These are phyloP conservation scores for Sonneratia caseolaris DNA, from an alignment of 345 rosid species.

Conservation along the genomic window DNA sequence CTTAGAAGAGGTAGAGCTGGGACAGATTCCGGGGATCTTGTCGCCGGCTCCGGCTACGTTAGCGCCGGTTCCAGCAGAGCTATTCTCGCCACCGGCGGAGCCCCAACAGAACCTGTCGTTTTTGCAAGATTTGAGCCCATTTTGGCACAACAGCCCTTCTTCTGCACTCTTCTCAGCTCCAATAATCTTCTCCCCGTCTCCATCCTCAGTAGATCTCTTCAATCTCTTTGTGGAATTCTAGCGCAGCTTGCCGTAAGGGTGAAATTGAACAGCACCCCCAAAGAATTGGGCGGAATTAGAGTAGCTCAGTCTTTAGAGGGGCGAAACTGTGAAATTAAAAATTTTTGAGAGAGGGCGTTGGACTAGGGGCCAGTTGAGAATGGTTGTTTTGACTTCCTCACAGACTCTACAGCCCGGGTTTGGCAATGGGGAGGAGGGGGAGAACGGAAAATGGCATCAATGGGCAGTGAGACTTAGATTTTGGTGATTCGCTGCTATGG, in stretches of 20 bases:
- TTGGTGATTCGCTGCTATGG: neutral
- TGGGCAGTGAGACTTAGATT: neutral
- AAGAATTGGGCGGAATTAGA: neutral
- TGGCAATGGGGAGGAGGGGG: neutral
- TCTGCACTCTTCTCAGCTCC: conserved; percentile 29
- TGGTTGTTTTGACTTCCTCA: neutral
- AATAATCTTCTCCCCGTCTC: conserved; percentile 41
- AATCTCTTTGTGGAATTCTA: conserved; percentile 38
- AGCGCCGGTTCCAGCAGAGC: conserved; percentile 31
- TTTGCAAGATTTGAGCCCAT: conserved; percentile 41
- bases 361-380: neutral
- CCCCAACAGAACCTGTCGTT: conserved; percentile 11
- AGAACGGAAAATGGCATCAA: no score
- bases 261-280: neutral
- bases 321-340: neutral
- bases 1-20: conserved; percentile 19
- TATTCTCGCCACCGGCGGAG: conserved; percentile 46
- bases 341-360: neutral
- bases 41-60: conserved; percentile 64
- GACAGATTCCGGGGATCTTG: conserved; percentile 53
- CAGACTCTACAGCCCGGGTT: neutral
- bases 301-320: neutral
- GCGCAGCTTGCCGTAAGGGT: conserved; percentile 7
- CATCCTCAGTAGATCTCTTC: conserved; percentile 39
- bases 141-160: conserved; percentile 36